These are phyloP conservation scores for Drechslerella coelobrocha DNA, from an alignment of 2,329 filamentous ascomycete species.

Conservation along the genomic window DNA sequence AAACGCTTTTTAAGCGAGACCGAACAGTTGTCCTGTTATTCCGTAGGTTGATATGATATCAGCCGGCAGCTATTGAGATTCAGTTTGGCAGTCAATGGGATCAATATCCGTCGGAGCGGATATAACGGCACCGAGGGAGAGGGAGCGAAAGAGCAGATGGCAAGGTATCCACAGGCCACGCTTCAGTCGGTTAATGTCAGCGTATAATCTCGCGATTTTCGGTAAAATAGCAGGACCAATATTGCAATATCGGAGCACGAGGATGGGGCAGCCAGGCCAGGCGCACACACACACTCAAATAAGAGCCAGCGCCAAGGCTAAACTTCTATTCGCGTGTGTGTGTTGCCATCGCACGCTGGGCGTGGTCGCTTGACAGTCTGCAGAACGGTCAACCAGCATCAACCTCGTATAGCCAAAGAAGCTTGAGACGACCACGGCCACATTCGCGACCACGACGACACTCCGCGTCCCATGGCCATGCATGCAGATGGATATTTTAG, in stretches of 20 bases:
- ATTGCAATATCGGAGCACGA: slow-evolving; percentile 36
- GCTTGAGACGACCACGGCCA: no score
- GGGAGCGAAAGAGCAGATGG: slow-evolving; percentile 20
- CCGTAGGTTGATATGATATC: slow-evolving; percentile 8
- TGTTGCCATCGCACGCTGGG: background rate
- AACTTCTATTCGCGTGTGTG: background rate
- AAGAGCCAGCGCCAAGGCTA: background rate
- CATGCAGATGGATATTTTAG: background rate
- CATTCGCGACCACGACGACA: no score
- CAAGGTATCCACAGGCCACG: slow-evolving; percentile 42
- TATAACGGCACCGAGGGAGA: slow-evolving; percentile 31
- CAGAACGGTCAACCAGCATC: background rate
- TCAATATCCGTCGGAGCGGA: slow-evolving; percentile 24
- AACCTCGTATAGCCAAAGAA: background rate
- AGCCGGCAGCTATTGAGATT: background rate
- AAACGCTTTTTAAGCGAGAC: no score
- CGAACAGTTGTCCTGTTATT: no score
- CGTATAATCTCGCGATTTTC: slow-evolving; percentile 46
- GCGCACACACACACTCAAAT: background rate
- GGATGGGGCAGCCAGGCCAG: slow-evolving; percentile 33
- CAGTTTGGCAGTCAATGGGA: slow-evolving; percentile 16
- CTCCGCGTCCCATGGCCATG: background rate
- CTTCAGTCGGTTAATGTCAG: slow-evolving; percentile 47
- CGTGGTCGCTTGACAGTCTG: slow-evolving; percentile 25
- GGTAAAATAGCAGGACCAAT: slow-evolving; percentile 37